Conservation (phyloP, 257 asterid species). For the Craterostigma plantagineum region DNA sequence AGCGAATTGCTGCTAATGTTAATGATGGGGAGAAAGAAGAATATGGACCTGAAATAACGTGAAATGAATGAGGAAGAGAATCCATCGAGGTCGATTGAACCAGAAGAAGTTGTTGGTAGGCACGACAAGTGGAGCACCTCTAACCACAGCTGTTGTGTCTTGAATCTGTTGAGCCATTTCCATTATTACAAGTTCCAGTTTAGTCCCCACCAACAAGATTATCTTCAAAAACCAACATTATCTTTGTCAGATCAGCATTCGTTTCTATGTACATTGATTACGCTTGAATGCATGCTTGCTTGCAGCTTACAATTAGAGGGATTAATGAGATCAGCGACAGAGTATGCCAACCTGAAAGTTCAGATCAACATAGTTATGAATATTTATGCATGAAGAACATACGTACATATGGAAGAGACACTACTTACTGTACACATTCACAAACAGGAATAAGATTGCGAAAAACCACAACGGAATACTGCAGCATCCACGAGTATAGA, state of each 20-base stretch:
- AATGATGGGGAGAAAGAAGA: no score
- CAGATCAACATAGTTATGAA: not conserved
- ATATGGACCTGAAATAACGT: conserved; percentile 54
- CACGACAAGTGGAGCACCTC: conserved; percentile 51
- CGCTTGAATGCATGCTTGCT: not conserved
- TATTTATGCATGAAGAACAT: not conserved
- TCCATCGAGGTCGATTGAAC: conserved; percentile 46
- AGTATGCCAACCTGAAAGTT: conserved; percentile 40
- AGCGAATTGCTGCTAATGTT: no score
- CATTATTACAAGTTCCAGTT: conserved; percentile 42
- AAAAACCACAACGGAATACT: conserved; percentile 40
- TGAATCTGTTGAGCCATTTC: conserved; percentile 63
- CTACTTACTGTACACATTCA: conserved; percentile 40
- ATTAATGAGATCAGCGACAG: conserved; percentile 28
- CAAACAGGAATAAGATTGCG: conserved; percentile 25
- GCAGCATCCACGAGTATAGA: no score
- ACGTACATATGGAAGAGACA: not conserved
- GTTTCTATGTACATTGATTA: no score
- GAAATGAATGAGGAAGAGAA: conserved; percentile 49
- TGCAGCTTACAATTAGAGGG: conserved; percentile 41
- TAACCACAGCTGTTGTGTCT: conserved; percentile 29
- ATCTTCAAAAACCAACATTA: no score
- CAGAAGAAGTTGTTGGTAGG: conserved; percentile 48
- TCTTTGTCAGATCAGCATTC: no score
- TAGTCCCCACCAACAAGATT: conserved; percentile 30